Evolutionary conservation across 345 rosid genomes (phyloP).

Genomic region (Gossypioides kirkii): DNA sequence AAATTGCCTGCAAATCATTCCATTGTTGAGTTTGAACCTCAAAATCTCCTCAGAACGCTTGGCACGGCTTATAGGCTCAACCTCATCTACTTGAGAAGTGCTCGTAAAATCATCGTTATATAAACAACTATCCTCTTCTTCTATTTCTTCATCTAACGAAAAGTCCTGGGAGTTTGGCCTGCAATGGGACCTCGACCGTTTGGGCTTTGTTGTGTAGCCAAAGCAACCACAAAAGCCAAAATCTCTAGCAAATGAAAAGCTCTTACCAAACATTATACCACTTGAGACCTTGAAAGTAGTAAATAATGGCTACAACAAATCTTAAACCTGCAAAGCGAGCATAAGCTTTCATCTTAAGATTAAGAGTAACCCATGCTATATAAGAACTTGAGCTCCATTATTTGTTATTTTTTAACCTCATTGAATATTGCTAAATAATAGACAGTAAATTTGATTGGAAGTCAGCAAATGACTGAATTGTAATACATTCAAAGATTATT

Average conservation of each 20-base stretch:
- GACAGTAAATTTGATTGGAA: not conserved
- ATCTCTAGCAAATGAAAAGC: constrained; percentile 45
- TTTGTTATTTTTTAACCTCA: not conserved
- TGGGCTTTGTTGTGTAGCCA: constrained; percentile 51
- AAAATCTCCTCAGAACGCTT: constrained; percentile 72
- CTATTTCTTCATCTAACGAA: constrained; percentile 53
- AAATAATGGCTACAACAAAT: constrained; percentile 11
- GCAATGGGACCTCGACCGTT: constrained; percentile 27
- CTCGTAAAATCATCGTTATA: constrained; percentile 52
- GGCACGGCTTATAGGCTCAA: constrained; percentile 40
- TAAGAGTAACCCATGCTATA: not conserved
- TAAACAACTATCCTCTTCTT: constrained; percentile 46
- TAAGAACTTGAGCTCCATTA: not conserved
- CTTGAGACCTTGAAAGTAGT: constrained; percentile 4
- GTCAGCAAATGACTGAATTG: not conserved
- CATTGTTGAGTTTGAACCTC: constrained; percentile 57
- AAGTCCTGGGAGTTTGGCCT: constrained; percentile 38
- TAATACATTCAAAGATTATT: not conserved
- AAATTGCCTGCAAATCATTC: constrained; percentile 76
- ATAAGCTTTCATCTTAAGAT: not conserved
- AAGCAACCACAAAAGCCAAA: constrained; percentile 96
- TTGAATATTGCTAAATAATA: not conserved
- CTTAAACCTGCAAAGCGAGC: constrained; percentile 29
- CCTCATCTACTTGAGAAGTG: constrained; percentile 45
- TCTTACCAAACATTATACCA: constrained; percentile 47